Base-by-base conservation (phyloP, 129 eudicot genomes). In the Centaurea solstitialis region DNA sequence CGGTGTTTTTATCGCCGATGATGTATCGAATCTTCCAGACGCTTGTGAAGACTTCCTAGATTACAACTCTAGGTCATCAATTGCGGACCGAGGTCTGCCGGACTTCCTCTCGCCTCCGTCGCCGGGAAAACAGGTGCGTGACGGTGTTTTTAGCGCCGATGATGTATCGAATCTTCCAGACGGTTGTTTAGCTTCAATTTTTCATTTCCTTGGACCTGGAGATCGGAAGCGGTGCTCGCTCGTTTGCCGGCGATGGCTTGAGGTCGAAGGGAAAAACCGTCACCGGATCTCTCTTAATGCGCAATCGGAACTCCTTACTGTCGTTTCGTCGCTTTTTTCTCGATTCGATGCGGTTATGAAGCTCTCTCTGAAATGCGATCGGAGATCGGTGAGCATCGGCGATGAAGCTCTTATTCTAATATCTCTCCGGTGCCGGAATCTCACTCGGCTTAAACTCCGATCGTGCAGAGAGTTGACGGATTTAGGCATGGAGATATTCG, bases 271-370 rank as follows among this genome's bases (percentile, higher is more conserved):
- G 6, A 90, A 89, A 77, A 89, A 82, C 53, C 92, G 90, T 13
- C 87, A 87, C 70, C 91, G 97, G 0, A 83, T 91, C 59, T 83
- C 93, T 13, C 82, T 91, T 18, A 79, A 86, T 70, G 97, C 97
- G 0, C 80, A 66, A 35, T 64, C 87, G 30, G 86, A 85, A 4
- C 83, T 89, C 7, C 4, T 59, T 8, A 68, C 50, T 7, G 70
- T 22, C 17, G 38, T 85, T 9, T 83, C 82, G 2, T 18, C 79
- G 40, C 41, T 91, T 17, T 87, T 91, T 65, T 22, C 81, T 12
- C 87, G 96, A 20, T 91, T 91, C 28, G 96, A 91, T 24, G 76
- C 93, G 35, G 85, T 91, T 17, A 89, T 88, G 38, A 89, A 89
- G 33, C 91, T 91, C 3, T 90, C 91, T 9, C 86, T 91, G 9